Conservation (phyloP, 2,329 filamentous ascomycete genomes). For the Neofusicoccum kwambonambiense region DNA sequence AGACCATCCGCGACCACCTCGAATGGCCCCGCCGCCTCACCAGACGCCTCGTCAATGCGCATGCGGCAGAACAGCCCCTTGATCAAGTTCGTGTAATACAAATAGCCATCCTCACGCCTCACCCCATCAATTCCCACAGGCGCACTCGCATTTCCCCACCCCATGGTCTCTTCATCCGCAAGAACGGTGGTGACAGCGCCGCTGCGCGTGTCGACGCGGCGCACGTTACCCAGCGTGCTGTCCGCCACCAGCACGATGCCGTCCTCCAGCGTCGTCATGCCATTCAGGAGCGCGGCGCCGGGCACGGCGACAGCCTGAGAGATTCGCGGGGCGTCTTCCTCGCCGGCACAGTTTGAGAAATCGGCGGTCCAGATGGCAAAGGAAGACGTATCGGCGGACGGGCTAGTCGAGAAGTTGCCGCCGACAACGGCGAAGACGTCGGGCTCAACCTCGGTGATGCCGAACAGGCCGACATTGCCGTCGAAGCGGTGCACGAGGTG, state of each 20-base stretch:
- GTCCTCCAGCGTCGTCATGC: conserved; percentile 23
- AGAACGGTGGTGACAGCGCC: conserved; percentile 18
- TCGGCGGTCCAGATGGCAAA: conserved; percentile 14
- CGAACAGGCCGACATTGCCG: conserved; percentile 26
- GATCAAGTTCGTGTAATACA: conserved; percentile 26
- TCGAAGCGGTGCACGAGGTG: conserved; percentile 31
- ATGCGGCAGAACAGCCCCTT: conserved; percentile 20
- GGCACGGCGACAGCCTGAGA: conserved; percentile 24
- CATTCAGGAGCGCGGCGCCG: conserved; percentile 23
- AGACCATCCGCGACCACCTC: neutral
- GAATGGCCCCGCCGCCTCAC: neutral
- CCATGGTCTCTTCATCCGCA: conserved; percentile 18
- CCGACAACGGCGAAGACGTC: conserved; percentile 38
- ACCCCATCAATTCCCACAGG: conserved; percentile 29
- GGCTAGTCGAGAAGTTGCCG: neutral
- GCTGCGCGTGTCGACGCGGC: conserved; percentile 19
- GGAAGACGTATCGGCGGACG: too few relatives aligned
- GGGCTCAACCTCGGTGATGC: conserved; percentile 35
- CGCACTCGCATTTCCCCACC: conserved; percentile 12
- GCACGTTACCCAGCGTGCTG: conserved; percentile 22
- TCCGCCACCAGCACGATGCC: conserved; percentile 26
- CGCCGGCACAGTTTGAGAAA: neutral
- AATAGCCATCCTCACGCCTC: conserved; percentile 12
- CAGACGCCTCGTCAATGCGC: conserved; percentile 16
- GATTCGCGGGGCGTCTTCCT: neutral